Conservation (phyloP, 768 basidiomycete genomes). For the Lentinus brumalis region DNA sequence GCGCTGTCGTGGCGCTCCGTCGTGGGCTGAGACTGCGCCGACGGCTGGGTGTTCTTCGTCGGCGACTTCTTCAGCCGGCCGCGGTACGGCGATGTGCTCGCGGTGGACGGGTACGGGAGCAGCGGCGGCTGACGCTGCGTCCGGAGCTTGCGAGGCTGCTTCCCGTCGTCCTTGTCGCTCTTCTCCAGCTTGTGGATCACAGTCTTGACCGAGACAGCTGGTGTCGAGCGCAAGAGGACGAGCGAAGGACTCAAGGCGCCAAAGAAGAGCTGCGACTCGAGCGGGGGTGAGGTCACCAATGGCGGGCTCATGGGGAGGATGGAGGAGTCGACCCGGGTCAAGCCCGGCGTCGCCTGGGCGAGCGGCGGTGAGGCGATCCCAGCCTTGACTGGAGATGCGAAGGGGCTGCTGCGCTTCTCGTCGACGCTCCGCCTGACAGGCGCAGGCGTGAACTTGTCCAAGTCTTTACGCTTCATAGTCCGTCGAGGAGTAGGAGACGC, state of each 20-base stretch:
- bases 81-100: conserved; percentile 21
- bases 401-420: conserved; percentile 33
- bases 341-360: conserved; percentile 9
- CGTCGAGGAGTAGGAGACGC: conserved; percentile 3
- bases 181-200: background rate
- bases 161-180: background rate
- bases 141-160: conserved; percentile 20
- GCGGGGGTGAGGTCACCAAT: conserved; percentile 54
- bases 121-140: conserved; percentile 24
- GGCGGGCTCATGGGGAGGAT: conserved; percentile 60
- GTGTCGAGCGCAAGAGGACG: conserved; percentile 6
- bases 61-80: conserved; percentile 22
- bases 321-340: conserved; percentile 35
- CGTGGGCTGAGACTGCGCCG: background rate
- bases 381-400: conserved; percentile 9
- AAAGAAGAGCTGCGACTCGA: conserved; percentile 61
- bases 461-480: conserved; percentile 5
- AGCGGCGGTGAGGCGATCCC: conserved; percentile 1
- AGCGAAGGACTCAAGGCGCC: conserved; percentile 17
- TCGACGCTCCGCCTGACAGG: conserved; percentile 37
- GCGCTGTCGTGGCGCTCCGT: conserved; percentile 1
- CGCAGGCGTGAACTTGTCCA: conserved; percentile 44
- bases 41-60: conserved; percentile 3
- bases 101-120: conserved; percentile 23
- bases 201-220: background rate